Percentiles rank a stretch among this genome's conserved stretches.
Evolutionary conservation across 139 green algal species (phyloP).

Genomic region (Coelastrella sp.): DNA sequence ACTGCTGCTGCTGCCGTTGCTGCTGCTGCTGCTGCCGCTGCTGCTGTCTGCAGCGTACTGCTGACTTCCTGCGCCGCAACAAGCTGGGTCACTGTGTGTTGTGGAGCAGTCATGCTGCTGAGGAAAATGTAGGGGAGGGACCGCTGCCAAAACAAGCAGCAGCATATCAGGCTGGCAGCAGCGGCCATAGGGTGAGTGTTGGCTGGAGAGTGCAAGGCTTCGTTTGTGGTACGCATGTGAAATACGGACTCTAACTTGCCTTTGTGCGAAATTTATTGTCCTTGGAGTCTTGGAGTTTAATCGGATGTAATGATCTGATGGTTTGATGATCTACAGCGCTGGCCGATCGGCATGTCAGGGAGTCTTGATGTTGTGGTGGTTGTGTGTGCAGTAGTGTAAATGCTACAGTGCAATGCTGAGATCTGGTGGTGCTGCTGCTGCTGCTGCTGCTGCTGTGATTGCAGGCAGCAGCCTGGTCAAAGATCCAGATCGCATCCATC

Average conservation of each 20-base stretch:
- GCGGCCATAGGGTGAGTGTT: neutral
- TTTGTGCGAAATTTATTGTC: too few species aligned
- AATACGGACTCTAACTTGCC: too few species aligned
- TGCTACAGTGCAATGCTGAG: neutral
- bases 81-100: slow-evolving; percentile 45
- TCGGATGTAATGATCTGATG: too few species aligned
- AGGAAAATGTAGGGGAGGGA: neutral
- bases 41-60: slow-evolving; percentile 18
- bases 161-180: slow-evolving; percentile 8
- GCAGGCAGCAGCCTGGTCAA: slow-evolving; percentile 30
- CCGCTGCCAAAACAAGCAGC: slow-evolving; percentile 20
- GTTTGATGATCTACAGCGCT: too few species aligned
- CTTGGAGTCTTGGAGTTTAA: too few species aligned
- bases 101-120: neutral
- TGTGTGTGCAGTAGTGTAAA: too few species aligned
- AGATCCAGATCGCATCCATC: neutral
- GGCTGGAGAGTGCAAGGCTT: too few species aligned
- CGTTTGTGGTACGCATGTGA: too few species aligned
- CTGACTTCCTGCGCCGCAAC: slow-evolving; percentile 31
- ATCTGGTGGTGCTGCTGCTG: neutral
- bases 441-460: neutral
- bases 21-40: neutral
- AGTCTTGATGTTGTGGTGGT: too few species aligned
- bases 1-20: neutral
- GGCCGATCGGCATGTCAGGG: too few species aligned